Conservation (phyloP, 495 filamentous ascomycete species). For the Aspergillus ellipticus region DNA sequence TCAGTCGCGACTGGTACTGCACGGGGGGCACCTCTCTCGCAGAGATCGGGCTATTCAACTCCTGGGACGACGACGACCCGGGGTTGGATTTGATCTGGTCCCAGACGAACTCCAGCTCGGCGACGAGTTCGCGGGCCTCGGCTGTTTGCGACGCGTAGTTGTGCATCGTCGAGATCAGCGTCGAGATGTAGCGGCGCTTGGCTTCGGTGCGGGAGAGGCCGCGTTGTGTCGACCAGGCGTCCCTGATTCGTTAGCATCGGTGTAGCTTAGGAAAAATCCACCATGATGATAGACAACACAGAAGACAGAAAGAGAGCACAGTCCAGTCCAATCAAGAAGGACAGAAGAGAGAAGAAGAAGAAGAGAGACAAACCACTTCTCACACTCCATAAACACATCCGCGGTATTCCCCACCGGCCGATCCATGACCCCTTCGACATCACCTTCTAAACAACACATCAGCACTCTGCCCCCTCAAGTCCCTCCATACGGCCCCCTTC, state of each 20-base stretch:
- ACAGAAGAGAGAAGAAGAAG: neutral
- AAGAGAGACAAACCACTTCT: constrained; percentile 53
- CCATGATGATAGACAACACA: too few species aligned
- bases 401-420: constrained; percentile 59
- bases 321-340: neutral
- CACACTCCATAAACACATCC: constrained; percentile 52
- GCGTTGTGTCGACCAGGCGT: constrained; percentile 87
- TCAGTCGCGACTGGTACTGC: constrained; percentile 26
- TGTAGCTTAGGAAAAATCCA: too few species aligned
- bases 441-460: constrained; percentile 63
- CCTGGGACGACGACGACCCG: constrained; percentile 55
- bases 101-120: constrained; percentile 98
- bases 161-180: constrained; percentile 95
- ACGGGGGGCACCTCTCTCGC: constrained; percentile 33
- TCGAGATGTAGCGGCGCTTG: constrained; percentile 89
- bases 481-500: neutral
- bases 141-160: constrained; percentile 77
- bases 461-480: neutral
- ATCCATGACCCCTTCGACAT: constrained; percentile 89
- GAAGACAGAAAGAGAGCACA: too few species aligned
- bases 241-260: too few species aligned
- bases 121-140: constrained; percentile 80
- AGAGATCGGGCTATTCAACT: constrained; percentile 26
- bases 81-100: constrained; percentile 90
- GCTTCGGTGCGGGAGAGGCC: constrained; percentile 83